Percentiles rank a stretch among this genome's conserved stretches.
Evolutionary conservation across 768 basidiomycete genomes (phyloP).

Genomic region (Pluteus cervinus): DNA sequence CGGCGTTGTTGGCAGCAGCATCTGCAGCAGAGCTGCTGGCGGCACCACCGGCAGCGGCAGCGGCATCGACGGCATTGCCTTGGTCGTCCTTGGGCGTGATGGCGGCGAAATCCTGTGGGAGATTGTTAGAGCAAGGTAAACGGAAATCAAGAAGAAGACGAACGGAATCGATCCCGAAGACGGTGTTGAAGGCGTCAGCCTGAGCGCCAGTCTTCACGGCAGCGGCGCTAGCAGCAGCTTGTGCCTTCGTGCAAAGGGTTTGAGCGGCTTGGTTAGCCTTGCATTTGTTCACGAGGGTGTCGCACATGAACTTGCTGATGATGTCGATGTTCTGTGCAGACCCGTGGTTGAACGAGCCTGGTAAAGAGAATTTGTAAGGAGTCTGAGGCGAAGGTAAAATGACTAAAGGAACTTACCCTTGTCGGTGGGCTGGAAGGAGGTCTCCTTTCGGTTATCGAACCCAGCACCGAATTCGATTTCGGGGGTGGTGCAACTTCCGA

Average conservation of each 20-base stretch:
- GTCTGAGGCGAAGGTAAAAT: no score
- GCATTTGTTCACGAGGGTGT: conserved; percentile 46
- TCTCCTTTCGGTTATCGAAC: conserved; percentile 55
- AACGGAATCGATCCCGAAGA: no score
- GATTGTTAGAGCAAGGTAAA: no score
- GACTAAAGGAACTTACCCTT: conserved; percentile 25
- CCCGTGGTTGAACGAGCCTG: conserved; percentile 44
- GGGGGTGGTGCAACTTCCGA: conserved; percentile 51
- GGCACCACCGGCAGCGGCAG: no score
- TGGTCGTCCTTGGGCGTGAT: no score
- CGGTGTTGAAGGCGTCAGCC: conserved; percentile 47
- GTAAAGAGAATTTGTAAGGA: no score
- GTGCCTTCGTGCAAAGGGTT: conserved; percentile 36
- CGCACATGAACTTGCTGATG: conserved; percentile 53
- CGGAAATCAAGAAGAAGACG: no score
- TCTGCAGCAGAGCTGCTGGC: no score
- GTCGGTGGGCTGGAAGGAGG: conserved; percentile 51
- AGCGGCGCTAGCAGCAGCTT: conserved; percentile 32
- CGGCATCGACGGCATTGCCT: no score
- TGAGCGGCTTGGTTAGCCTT: conserved; percentile 47
- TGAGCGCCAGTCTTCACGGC: conserved; percentile 41
- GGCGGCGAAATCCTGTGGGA: no score
- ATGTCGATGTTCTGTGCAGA: conserved; percentile 52
- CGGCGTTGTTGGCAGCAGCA: no score
- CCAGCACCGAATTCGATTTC: conserved; percentile 53